Evolutionary conservation across 2,329 filamentous ascomycete genomes (phyloP).

Genomic region (Boeremia lycopersici): DNA sequence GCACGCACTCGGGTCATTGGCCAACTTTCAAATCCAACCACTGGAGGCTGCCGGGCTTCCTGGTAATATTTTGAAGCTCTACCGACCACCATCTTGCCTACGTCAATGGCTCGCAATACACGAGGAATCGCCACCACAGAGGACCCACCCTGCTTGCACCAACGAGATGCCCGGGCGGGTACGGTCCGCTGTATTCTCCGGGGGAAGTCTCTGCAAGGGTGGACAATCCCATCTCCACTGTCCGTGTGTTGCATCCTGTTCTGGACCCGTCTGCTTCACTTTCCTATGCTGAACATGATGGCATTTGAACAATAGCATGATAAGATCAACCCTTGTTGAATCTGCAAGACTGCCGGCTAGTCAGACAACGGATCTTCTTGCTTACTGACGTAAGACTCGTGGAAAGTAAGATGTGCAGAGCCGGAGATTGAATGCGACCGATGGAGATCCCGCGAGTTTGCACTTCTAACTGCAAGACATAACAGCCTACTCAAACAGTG

Average conservation of each 20-base stretch:
- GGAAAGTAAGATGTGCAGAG: not conserved
- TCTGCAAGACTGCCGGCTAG: not conserved
- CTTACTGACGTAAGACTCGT: too few relatives aligned
- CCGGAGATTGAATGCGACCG: not conserved
- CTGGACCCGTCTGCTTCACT: not conserved
- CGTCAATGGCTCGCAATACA: not conserved
- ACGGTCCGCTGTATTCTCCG: conserved; percentile 5
- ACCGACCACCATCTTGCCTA: not conserved
- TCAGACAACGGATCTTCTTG: not conserved
- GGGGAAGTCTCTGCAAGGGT: conserved; percentile 7
- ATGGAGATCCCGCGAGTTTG: not conserved
- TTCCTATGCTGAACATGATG: not conserved
- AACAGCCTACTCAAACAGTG: not conserved
- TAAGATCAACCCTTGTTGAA: not conserved
- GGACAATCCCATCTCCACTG: conserved; percentile 6
- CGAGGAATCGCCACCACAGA: conserved; percentile 5
- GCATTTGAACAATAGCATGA: not conserved
- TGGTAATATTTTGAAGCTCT: not conserved
- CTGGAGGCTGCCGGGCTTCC: not conserved
- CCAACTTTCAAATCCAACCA: not conserved
- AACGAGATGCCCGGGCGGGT: not conserved
- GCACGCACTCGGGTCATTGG: not conserved
- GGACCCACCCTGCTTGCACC: conserved; percentile 2
- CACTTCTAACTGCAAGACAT: not conserved
- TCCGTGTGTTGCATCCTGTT: conserved; percentile 3